Evolutionary conservation across 768 basidiomycete species (phyloP).

Genomic region (Auriscalpium orientale): DNA sequence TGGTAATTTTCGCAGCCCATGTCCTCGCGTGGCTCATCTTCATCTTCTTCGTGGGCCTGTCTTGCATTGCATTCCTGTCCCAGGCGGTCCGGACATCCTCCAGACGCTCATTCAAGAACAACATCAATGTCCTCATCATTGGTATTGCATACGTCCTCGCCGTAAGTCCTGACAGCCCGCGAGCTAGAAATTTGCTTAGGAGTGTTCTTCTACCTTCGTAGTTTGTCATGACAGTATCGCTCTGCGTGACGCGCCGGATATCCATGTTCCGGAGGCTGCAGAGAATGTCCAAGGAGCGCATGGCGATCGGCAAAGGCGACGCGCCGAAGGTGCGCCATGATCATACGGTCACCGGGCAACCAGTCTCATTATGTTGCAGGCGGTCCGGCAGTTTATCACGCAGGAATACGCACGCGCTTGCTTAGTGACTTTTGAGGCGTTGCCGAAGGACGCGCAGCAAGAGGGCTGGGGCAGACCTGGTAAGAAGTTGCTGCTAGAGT

Average conservation of each 20-base stretch:
- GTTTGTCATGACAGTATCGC: constrained; percentile 50
- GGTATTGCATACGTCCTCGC: constrained; percentile 64
- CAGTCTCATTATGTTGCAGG: constrained; percentile 27
- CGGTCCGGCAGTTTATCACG: constrained; percentile 57
- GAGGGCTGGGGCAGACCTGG: constrained; percentile 74
- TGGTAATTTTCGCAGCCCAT: constrained; percentile 22
- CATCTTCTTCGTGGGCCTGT: constrained; percentile 44
- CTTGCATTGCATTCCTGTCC: constrained; percentile 55
- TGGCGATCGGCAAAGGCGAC: constrained; percentile 43
- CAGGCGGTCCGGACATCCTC: constrained; percentile 67
- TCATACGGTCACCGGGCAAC: background rate
- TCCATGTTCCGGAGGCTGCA: constrained; percentile 58
- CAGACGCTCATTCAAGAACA: constrained; percentile 44
- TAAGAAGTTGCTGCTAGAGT: constrained; percentile 19
- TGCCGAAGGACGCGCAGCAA: constrained; percentile 58
- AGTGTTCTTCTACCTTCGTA: constrained; percentile 2
- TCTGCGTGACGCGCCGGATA: constrained; percentile 64
- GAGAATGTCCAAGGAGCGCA: constrained; percentile 57
- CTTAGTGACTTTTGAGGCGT: constrained; percentile 61
- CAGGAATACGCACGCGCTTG: constrained; percentile 75
- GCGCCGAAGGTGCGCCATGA: constrained; percentile 45
- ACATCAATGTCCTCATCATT: constrained; percentile 63
- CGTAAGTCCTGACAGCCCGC: constrained; percentile 32
- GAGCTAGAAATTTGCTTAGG: background rate
- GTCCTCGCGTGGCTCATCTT: constrained; percentile 24